Base-by-base conservation (phyloP, 352 stramenopile species). In the Thalassiosira mediterranea region DNA sequence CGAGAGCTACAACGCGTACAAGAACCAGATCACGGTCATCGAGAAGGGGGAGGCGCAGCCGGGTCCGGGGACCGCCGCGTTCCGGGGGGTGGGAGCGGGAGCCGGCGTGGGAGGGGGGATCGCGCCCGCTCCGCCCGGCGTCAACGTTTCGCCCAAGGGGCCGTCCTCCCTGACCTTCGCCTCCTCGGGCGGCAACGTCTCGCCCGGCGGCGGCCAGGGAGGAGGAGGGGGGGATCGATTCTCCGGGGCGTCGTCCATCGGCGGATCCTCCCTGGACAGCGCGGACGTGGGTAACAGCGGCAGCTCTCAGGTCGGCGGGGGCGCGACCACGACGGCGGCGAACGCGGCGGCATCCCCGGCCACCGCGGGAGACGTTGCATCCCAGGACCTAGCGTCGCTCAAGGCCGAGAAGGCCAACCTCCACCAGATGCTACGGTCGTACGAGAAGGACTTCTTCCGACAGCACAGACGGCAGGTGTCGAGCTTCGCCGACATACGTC, bases 1-100 rank as follows among this genome's bases (percentile, higher is more conserved):
- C 65, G 91, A 96, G 70, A 72, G 69, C 31, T 96, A 96, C 71
- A 94, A 96, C 76, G 69, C 77, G 21, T 76, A 94, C 48, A 96
- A 96, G 75, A 87, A 79, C 64, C 80, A 86, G 63, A 93, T 94
- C 34, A 84, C 47, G 46, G 46, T 75, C 21, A 83, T 91, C 42
- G 89, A 93, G 77, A 66, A 83, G 21, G 72, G 72, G 58, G 81
- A 90, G 60, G 66, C 69, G 25, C 58, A 76, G 25, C 56, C 58
- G 46, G 72, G 72, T 13, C 72, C 72, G 10, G 72, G 72, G 32
- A 81, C 72, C 37, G 63, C 56, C 25, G 72, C 72, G 56, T 81
- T 81, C 66, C 72, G 72, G 60, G n/a, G n/a, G n/a, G n/a, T n/a
- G n/a, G n/a, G n/a, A n/a, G n/a, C n/a, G n/a, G n/a, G n/a, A n/a